phyloP scores from a whole-genome alignment of 768 basidiomycete genomes.

The Cyclocybe cylindracea region DNA sequence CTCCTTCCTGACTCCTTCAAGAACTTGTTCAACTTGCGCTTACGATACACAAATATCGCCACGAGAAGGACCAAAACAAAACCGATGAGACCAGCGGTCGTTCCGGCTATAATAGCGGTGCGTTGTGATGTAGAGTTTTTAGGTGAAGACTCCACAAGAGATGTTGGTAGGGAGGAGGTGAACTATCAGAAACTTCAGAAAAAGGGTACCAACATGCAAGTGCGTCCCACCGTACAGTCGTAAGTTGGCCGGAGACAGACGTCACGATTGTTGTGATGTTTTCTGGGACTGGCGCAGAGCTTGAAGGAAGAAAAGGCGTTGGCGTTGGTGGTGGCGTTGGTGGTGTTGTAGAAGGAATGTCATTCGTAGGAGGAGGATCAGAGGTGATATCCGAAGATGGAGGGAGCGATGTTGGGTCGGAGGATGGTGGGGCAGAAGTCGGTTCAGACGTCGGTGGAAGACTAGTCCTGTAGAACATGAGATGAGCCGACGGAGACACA shows the following conservation, averaged over 20 bases:
- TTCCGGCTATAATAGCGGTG: conserved; percentile 43
- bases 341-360: background rate
- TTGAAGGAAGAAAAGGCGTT: background rate
- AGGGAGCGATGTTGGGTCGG: background rate
- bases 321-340: background rate
- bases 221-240: conserved; percentile 14
- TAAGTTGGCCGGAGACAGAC: conserved; percentile 10
- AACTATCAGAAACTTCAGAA: conserved; percentile 9
- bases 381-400: background rate
- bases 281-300: conserved; percentile 1
- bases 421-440: background rate
- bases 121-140: conserved; percentile 20
- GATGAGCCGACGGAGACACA: background rate
- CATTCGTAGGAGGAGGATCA: background rate
- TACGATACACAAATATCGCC: conserved; percentile 36
- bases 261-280: conserved; percentile 19
- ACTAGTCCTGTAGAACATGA: background rate
- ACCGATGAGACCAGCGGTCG: conserved; percentile 36
- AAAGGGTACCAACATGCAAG: background rate
- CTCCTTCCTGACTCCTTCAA: conserved; percentile 25
- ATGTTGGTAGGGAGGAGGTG: conserved; percentile 29
- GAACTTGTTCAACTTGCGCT: conserved; percentile 31
- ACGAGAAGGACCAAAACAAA: conserved; percentile 36
- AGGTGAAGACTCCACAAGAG: conserved; percentile 24
- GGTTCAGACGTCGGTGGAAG: background rate